phyloP scores from a whole-genome alignment of 331 rosid genomes.

The Ulmus americana region DNA sequence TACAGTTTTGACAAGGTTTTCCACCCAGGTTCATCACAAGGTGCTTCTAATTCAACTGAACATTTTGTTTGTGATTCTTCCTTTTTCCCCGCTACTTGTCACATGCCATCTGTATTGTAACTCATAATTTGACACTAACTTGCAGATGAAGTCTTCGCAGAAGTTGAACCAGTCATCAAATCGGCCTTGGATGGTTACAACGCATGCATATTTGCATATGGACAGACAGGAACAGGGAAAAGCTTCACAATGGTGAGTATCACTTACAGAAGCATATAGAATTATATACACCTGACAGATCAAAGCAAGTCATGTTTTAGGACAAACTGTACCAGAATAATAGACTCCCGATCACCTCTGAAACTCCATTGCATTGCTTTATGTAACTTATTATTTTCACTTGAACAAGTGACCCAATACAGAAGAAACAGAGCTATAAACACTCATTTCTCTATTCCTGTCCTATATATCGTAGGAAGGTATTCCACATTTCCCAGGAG shows the following conservation, averaged over 20 bases:
- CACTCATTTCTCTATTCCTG: constrained; percentile 3
- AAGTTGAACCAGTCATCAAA: constrained; percentile 35
- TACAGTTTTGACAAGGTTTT: constrained; percentile 38
- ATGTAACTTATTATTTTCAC: neutral
- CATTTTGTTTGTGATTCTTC: neutral
- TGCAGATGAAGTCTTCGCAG: constrained; percentile 37
- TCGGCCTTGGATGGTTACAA: constrained; percentile 40
- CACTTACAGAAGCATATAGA: neutral
- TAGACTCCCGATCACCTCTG: constrained; percentile 10
- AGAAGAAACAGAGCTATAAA: neutral
- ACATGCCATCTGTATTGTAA: neutral
- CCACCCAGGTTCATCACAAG: constrained; percentile 36
- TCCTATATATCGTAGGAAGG: constrained; percentile 30
- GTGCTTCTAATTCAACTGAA: constrained; percentile 16
- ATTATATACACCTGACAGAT: neutral
- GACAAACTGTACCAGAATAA: neutral
- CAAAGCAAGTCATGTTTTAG: constrained; percentile 7
- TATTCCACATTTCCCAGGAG: constrained; percentile 28
- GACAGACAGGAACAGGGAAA: constrained; percentile 45
- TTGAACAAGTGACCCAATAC: neutral
- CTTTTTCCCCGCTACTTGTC: neutral
- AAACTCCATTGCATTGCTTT: constrained; percentile 1
- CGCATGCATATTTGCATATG: constrained; percentile 41
- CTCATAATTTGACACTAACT: constrained; percentile 2
- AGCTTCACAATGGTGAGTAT: constrained; percentile 38